Conservation (phyloP, 2,329 filamentous ascomycete species). For the Pyricularia sp. region DNA sequence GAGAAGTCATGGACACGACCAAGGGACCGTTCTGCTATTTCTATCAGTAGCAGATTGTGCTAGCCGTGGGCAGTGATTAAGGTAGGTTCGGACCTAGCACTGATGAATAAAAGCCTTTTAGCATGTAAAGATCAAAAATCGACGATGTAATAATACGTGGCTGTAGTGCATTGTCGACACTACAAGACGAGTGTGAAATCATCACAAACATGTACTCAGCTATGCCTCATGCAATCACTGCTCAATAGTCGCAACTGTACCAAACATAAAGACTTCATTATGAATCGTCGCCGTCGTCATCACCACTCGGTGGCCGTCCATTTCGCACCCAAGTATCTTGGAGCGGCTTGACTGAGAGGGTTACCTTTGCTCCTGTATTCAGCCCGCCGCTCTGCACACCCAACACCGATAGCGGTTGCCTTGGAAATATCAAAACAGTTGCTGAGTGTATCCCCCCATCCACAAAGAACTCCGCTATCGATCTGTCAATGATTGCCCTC, state of each 20-base stretch:
- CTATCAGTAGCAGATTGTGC: constrained; percentile 12
- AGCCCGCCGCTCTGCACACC: background rate
- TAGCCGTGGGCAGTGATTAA: background rate
- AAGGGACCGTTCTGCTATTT: constrained; percentile 20
- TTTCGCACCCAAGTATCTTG: background rate
- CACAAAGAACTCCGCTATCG: constrained; percentile 42
- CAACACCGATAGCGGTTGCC: background rate
- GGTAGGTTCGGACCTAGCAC: background rate
- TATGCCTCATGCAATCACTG: background rate
- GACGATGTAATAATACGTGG: background rate
- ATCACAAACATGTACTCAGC: background rate
- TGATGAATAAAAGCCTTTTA: background rate
- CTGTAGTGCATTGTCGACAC: background rate
- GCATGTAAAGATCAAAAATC: background rate
- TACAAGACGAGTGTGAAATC: background rate
- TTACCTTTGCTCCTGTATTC: background rate
- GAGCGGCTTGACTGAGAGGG: background rate
- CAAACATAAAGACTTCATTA: background rate
- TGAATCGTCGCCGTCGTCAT: background rate
- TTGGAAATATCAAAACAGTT: constrained; percentile 41
- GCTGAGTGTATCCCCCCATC: constrained; percentile 33
- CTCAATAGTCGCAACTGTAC: background rate
- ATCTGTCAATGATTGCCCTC: constrained; percentile 41
- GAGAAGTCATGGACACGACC: constrained; percentile 19
- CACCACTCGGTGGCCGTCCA: background rate